phyloP scores from a whole-genome alignment of 176 grass and related monocot genomes.

The Alopecurus myosuroides region DNA sequence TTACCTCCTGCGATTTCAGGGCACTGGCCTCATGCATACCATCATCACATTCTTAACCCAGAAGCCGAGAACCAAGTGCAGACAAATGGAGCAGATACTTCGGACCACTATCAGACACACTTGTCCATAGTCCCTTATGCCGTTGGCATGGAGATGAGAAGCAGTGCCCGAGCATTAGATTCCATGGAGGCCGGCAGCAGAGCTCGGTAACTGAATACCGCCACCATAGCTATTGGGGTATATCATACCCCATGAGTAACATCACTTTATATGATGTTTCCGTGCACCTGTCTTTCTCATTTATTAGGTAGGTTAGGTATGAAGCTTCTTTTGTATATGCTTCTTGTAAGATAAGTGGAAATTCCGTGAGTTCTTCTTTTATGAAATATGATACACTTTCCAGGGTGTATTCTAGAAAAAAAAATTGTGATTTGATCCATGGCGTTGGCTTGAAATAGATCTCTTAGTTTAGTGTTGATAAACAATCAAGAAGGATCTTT shows the following conservation, averaged over 20 bases:
- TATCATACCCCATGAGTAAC: not conserved
- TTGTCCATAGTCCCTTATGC: not conserved
- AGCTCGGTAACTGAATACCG: no score
- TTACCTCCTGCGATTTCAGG: conserved; percentile 10
- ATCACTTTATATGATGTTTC: not conserved
- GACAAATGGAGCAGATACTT: not conserved
- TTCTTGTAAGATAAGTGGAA: not conserved
- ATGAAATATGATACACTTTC: no score
- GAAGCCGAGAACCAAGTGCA: conserved; percentile 11
- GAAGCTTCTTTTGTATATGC: not conserved
- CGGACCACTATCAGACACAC: not conserved
- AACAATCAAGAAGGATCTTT: no score
- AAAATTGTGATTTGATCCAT: not conserved
- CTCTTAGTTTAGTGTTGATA: not conserved
- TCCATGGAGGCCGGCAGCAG: conserved; percentile 30
- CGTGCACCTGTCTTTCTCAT: not conserved
- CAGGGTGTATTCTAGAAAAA: no score
- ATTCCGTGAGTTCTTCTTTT: no score
- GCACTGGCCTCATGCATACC: conserved; percentile 41
- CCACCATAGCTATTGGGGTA: not conserved
- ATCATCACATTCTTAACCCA: conserved; percentile 16
- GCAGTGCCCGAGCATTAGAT: conserved; percentile 5
- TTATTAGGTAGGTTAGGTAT: not conserved
- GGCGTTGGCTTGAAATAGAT: not conserved
- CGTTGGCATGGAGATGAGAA: not conserved